These are phyloP conservation scores for Dioscorea cayenensis DNA, from an alignment of 116 monocot species.

Conservation along the genomic window DNA sequence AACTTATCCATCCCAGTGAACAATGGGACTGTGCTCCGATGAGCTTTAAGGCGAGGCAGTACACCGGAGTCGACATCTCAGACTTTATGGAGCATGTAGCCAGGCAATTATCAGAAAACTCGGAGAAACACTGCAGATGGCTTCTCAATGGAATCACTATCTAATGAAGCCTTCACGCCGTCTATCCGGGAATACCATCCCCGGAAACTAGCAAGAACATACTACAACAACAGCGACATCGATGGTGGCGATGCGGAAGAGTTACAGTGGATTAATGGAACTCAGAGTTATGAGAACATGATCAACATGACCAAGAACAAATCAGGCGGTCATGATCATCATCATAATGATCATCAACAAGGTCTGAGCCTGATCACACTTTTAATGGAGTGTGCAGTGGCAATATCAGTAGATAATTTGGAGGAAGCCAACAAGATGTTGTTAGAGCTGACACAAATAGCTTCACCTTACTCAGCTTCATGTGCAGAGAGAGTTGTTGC, in stretches of 20 bases:
- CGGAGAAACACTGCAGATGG: conserved; percentile 1
- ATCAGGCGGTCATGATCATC: not conserved
- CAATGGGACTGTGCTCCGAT: conserved; percentile 8
- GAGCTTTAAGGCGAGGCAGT: not conserved
- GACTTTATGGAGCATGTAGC: conserved; percentile 22
- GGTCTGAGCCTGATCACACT: conserved; percentile 17
- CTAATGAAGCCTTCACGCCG: not conserved
- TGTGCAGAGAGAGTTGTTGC: conserved; percentile 38
- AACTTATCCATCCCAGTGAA: conserved; percentile 26
- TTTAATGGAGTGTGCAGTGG: conserved; percentile 36
- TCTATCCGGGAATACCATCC: not conserved
- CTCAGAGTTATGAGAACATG: too few species aligned
- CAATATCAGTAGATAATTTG: conserved; percentile 27
- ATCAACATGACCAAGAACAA: not conserved
- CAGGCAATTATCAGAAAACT: conserved; percentile 1
- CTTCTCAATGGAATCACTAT: not conserved
- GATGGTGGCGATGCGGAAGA: not conserved
- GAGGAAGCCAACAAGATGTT: conserved; percentile 21
- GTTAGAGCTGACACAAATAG: conserved; percentile 24
- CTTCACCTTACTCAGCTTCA: conserved; percentile 20
- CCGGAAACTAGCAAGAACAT: conserved; percentile 3
- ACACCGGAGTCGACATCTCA: conserved; percentile 7
- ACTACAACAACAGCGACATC: not conserved
- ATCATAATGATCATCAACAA: not conserved
- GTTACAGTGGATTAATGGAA: too few species aligned